A percentile compares a stretch with the other conserved stretches of the same genome.
These are phyloP conservation scores for Talaromyces thailandensis DNA, from an alignment of 495 filamentous ascomycete genomes.

Conservation along the genomic window DNA sequence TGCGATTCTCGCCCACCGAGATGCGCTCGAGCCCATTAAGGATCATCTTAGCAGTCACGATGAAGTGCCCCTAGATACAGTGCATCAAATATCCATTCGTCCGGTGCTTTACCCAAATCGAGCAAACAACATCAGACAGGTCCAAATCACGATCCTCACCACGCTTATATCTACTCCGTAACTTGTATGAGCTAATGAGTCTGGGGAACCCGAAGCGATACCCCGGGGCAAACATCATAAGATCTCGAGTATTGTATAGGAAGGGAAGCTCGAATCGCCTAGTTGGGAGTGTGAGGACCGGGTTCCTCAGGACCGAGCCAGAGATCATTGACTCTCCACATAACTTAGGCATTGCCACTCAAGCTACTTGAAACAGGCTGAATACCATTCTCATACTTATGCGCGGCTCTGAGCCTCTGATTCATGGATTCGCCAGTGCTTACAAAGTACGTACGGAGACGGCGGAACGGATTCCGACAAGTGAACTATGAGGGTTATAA, in stretches of 20 bases:
- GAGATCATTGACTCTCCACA: background rate
- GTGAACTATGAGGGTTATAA: too few relatives aligned
- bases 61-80: too few relatives aligned
- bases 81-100: background rate
- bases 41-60: too few relatives aligned
- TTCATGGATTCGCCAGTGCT: too few relatives aligned
- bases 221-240: background rate
- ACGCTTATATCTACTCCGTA: background rate
- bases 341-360: background rate
- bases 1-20: background rate
- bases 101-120: background rate
- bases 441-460: background rate
- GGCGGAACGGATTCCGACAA: background rate
- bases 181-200: background rate
- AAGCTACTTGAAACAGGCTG: background rate
- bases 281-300: background rate
- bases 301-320: background rate
- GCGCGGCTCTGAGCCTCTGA: background rate
- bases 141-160: background rate
- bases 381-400: background rate
- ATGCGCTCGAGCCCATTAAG: background rate
- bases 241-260: background rate
- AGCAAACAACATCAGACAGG: background rate
- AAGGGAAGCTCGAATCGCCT: background rate
- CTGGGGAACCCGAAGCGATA: background rate